Base-by-base conservation (phyloP, 495 filamentous ascomycete species). In the Filosporella fistucella region DNA sequence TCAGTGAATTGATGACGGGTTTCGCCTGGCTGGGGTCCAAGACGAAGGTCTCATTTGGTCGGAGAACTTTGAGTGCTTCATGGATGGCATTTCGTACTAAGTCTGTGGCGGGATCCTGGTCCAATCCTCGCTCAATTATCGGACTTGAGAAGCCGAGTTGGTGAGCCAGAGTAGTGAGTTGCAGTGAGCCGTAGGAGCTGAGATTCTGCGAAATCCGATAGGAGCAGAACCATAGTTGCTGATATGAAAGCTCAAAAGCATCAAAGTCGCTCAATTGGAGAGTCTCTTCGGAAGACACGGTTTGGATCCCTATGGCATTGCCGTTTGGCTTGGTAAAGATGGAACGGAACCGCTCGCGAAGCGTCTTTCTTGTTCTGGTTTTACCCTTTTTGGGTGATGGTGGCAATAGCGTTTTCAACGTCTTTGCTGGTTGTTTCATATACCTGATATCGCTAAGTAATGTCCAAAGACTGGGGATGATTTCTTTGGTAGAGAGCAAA, bases 401-500 rank as follows among this genome's bases (percentile, higher is more conserved):
- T 4, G 30, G 41, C 3, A 52, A 28, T 14, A 52, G 32, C 14
- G 4, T 21, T 8, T 23, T 42, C 42, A 53, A 28, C 28, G 47
- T 22, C 17, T n/a, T 34, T 5, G 50, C 50, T 6, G 42, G 50
- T 24, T 40, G n/a, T 23, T 42, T 47, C n/a, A 53, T 17, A 40
- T 53, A 53, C 34, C 43, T 46, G 17, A 53, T 41, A 18, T 53
- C 50, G 5, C 22, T 41, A 35, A 53, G 24, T 18, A 53, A 17
- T 24, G 42, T 53, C 4, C 36, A 53, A 23, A 53, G 34, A 18
- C 22, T 47, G 29, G 33, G 50, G 36, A 53, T 53, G 9, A 46
- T 24, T 34, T 41, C 34, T 24, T 40, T 17, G 13, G 28, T 42
- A 16, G 42, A 8, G 14, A 47, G 50, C 8, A 53, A 34, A 21